These are phyloP conservation scores for Chytriomyces sp. DNA, from an alignment of 192 early-diverging fungal species.

Conservation along the genomic window DNA sequence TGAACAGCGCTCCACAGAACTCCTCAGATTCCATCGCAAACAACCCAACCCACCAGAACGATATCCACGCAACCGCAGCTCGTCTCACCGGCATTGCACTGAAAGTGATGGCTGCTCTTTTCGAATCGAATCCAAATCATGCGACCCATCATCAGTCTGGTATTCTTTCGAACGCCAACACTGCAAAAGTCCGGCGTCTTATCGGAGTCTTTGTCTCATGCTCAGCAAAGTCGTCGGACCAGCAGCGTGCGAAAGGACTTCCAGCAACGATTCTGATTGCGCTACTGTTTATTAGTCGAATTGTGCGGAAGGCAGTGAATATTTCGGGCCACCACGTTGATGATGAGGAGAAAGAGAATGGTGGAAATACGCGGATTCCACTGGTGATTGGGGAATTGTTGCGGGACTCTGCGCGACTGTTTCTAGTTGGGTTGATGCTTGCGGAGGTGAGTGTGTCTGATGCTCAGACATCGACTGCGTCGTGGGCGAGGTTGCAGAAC, in stretches of 20 bases:
- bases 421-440: constrained; percentile 8
- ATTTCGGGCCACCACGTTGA: too few relatives aligned
- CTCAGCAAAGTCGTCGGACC: background rate
- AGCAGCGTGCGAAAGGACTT: background rate
- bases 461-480: constrained; percentile 9
- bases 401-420: background rate
- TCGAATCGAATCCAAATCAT: too few relatives aligned
- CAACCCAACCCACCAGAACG: too few relatives aligned
- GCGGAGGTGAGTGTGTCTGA: constrained; percentile 3
- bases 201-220: constrained; percentile 7
- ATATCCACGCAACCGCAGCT: too few relatives aligned
- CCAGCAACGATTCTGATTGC: constrained; percentile 4
- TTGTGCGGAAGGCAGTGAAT: background rate
- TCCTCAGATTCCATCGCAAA: too few relatives aligned
- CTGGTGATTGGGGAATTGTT: background rate
- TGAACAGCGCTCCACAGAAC: too few relatives aligned
- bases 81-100: too few relatives aligned
- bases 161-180: too few relatives aligned
- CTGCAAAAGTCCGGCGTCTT: background rate
- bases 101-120: too few relatives aligned
- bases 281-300: background rate
- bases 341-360: too few relatives aligned
- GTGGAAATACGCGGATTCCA: background rate
- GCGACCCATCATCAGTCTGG: too few relatives aligned
- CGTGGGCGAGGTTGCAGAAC: constrained; percentile 7